These are phyloP conservation scores for Rhodotorula kratochvilovae DNA, from an alignment of 768 basidiomycete species.

Conservation along the genomic window DNA sequence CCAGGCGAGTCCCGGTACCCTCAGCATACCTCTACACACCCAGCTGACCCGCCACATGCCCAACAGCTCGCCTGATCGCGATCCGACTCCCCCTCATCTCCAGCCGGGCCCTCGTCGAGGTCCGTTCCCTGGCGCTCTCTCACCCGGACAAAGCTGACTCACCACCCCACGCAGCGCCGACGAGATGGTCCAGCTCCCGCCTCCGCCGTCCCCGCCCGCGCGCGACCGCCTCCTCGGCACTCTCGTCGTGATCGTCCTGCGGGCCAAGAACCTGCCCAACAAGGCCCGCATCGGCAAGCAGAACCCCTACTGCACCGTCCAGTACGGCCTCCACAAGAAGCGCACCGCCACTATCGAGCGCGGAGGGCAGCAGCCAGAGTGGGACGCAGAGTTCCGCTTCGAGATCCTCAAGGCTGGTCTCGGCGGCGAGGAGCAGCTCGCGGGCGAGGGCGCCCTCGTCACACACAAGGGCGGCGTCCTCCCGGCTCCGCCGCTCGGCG, in stretches of 20 bases:
- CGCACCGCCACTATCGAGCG: constrained; percentile 70
- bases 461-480: constrained; percentile 55
- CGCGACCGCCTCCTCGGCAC: constrained; percentile 60
- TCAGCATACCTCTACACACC: too few species aligned
- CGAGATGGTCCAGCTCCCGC: not conserved
- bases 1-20: too few species aligned
- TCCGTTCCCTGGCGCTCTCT: too few species aligned
- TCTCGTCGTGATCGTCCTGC: constrained; percentile 75
- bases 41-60: too few species aligned
- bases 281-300: constrained; percentile 79
- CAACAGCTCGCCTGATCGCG: too few species aligned
- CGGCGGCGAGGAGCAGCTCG: constrained; percentile 49
- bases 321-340: constrained; percentile 62
- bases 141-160: too few species aligned
- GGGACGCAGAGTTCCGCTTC: constrained; percentile 87
- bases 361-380: constrained; percentile 88
- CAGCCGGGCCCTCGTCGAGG: too few species aligned
- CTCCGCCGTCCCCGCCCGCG: constrained; percentile 7
- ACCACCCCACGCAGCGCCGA: not conserved
- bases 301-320: constrained; percentile 71
- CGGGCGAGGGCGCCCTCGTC: constrained; percentile 41
- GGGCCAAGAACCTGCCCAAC: constrained; percentile 49
- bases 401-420: constrained; percentile 51
- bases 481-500: constrained; percentile 44
- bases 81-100: too few species aligned